These are phyloP conservation scores for Biancaea sappan DNA, from an alignment of 306 rosid species.

Conservation along the genomic window DNA sequence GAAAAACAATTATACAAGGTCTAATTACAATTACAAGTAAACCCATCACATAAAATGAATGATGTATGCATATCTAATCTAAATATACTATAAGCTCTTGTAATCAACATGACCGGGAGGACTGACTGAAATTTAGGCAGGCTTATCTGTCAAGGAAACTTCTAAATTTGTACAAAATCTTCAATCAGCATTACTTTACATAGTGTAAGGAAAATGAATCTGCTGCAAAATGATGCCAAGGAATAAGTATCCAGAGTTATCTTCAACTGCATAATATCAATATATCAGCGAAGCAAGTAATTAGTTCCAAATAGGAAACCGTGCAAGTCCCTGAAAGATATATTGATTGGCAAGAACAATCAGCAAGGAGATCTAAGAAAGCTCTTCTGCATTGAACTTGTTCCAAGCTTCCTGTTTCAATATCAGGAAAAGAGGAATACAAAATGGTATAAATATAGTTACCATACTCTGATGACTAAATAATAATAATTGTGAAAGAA, in stretches of 20 bases:
- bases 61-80: neutral
- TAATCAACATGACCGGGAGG: slow-evolving; percentile 6
- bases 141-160: slow-evolving; percentile 20
- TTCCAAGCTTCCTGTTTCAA: slow-evolving; percentile 86
- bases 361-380: slow-evolving; percentile 45
- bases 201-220: slow-evolving; percentile 28
- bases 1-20: neutral
- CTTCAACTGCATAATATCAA: neutral
- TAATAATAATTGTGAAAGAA: neutral
- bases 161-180: slow-evolving; percentile 29
- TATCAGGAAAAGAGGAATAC: neutral
- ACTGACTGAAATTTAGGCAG: slow-evolving; percentile 13
- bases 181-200: slow-evolving; percentile 25
- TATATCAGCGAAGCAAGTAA: slow-evolving; percentile 30
- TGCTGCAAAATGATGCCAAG: slow-evolving; percentile 27
- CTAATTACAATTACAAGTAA: slow-evolving; percentile 17
- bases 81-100: slow-evolving; percentile 17
- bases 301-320: slow-evolving; percentile 16
- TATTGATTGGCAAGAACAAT: slow-evolving; percentile 22
- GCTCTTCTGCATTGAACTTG: slow-evolving; percentile 82
- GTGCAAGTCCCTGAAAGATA: neutral
- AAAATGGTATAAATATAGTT: neutral
- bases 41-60: slow-evolving; percentile 29
- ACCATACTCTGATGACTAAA: neutral
- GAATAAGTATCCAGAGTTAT: slow-evolving; percentile 2